Evolutionary conservation across 768 basidiomycete genomes (phyloP), one percentile per base, ranked within the genome.

Genomic region (Leccinum variicolor): DNA sequence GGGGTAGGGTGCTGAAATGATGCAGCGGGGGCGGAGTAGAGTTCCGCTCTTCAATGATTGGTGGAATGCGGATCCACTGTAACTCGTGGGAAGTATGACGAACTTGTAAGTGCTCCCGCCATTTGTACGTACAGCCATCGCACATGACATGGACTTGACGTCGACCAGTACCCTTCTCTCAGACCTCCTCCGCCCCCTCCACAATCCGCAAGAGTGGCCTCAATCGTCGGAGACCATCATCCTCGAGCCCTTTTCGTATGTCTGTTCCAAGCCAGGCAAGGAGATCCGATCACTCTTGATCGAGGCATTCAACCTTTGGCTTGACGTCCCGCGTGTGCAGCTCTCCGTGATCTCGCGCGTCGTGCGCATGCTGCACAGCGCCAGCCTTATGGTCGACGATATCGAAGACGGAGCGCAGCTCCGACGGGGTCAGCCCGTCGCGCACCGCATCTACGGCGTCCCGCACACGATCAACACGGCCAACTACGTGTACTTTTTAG

Each of bases 401-500:
- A 95, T 97, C 41, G 92, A 97, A 72, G 94, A 97, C 61, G 90
- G 89, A 56, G 90, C 91, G 0, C 90, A 92, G 63, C 77, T 97
- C 39, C 80, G 94, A 21, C 75, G 96, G 62, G 97, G 96, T 2
- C 79, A 84, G 29, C 95, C 95, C 81, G 66, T 95, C 23, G 85
- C 92, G 0, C 95, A 99, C 76, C 92, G 92, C 76, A 96, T 99
- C 63, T 99, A 96, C 65, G 96, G 96, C 2, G 76, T 97, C 3
- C 93, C 96, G 0, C 96, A 98, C 69, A 97, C 96, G 0, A 94
- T 99, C 75, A 99, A 99, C 70, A 86, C 89, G 0, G 96, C 96
- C 0, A 98, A 97, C 68, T 98, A 98, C 62, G 93, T 94, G 28
- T 98, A 96, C 69, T 99, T 98, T 67, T 82, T 93, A 45, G 96